Evolutionary conservation across 768 basidiomycete genomes (phyloP), one percentile per base, ranked within the genome.

Genomic region (Collybiopsis luxurians): DNA sequence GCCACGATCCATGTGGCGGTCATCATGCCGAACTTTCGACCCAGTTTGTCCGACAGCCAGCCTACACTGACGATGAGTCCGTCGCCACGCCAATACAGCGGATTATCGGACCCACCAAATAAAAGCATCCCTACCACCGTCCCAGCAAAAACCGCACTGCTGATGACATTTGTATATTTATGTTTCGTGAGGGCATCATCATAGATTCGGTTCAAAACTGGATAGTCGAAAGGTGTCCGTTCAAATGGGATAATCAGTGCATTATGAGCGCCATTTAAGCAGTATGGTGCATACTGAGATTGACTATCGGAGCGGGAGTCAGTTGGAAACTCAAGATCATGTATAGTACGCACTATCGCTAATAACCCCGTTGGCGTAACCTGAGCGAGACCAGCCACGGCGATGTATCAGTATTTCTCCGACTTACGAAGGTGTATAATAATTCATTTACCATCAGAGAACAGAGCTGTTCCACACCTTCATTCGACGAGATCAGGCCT

Each of bases 11-110:
- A 85, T 1, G 92, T 85, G 3, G 93, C 92, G 24, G 82, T 63
- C 85, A 93, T 90, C 92, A 95, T 95, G 61, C 92, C 92, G 63
- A 87, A 88, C 65, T 95, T 95, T 47, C 88, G 81, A 12, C 94
- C 93, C 60, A 94, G 63, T 69, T 90, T 92, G 69, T 95, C 94
- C 15, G 89, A 90, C 59, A 94, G 75, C 66, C 84, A 92, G 23
- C 81, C 81, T 79, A 54, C 34, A 17, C 1, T 38, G 31, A 40
- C n/a, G 4, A 42, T 7, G 21, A 38, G 19, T 13, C 49, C 31
- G 42, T 46, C 19, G 30, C 38, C 23, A 43, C 48, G 38, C 51
- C 21, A 19, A 23, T 26, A 0, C 26, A 45, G 21, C 30, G 50
- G 47, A 44, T 13, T 12, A 17, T 13, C 4, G 24, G 9, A 59